These are phyloP conservation scores for Pseudopyricularia cyperi DNA, from an alignment of 2,329 filamentous ascomycete species.

Conservation along the genomic window DNA sequence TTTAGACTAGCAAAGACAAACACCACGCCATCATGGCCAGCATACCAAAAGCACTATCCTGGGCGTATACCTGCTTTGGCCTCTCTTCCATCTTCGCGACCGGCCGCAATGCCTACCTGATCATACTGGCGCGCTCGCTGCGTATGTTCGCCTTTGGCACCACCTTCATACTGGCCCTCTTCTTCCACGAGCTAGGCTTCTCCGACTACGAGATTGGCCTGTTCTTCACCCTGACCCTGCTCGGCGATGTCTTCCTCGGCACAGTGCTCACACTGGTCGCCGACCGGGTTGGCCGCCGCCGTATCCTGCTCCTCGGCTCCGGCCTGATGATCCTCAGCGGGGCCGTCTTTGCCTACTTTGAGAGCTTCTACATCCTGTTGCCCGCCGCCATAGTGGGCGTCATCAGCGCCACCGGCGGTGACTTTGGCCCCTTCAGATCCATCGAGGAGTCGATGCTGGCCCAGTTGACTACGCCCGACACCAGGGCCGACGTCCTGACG, in stretches of 20 bases:
- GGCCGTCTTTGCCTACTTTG: conserved; percentile 34
- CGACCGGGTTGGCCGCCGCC: conserved; percentile 42
- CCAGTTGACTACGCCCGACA: conserved; percentile 41
- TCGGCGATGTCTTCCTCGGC: conserved; percentile 46
- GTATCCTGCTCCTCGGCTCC: conserved; percentile 38
- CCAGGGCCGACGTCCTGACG: conserved; percentile 48
- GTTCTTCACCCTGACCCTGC: conserved; percentile 51
- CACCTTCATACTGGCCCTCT: conserved; percentile 47
- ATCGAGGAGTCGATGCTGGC: conserved; percentile 54
- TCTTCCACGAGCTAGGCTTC: conserved; percentile 41
- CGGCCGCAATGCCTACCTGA: conserved; percentile 36
- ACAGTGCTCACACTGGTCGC: conserved; percentile 45
- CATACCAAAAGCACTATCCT: background rate
- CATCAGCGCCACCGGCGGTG: conserved; percentile 47
- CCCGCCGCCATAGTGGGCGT: conserved; percentile 46
- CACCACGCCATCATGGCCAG: background rate
- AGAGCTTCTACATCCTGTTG: conserved; percentile 47
- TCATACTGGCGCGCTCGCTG: conserved; percentile 36
- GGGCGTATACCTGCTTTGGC: conserved; percentile 30
- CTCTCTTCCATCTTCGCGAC: conserved; percentile 29
- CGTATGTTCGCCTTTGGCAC: conserved; percentile 54
- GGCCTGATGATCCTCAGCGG: conserved; percentile 45
- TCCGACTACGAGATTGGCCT: conserved; percentile 46
- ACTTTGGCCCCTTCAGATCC: conserved; percentile 54
- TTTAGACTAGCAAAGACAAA: too few species aligned